Evolutionary conservation across 192 early-diverging fungal species (phyloP), one percentile per base, ranked within the genome.

Genomic region (Coemansia erecta): DNA sequence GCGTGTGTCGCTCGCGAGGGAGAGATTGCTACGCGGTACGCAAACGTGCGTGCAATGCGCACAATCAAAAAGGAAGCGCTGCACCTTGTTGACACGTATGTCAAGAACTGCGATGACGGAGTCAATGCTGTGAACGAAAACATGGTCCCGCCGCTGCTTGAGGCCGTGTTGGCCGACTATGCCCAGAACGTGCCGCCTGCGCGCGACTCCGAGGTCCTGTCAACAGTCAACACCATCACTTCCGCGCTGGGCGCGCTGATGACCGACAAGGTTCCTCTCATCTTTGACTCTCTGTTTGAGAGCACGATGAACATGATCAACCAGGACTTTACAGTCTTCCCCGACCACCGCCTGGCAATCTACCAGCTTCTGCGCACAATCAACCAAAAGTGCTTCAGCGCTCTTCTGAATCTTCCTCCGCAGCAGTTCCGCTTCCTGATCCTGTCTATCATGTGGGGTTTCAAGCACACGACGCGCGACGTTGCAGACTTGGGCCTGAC

Each of bases 291-390:
- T 2, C 91, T 97, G 47, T 99, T 99, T 64, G 94, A 95, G 72
- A 90, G 90, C 66, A 99, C 97, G 0, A 76, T 99, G 70, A 90
- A 91, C 80, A 99, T 99, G 97, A 99, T 99, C 76, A 98, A 93
- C 85, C 96, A 97, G 77, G 92, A 99, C 81, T 95, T 97, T 83
- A 84, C 92, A 21, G 94, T 96, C 66, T 96, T 88, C 76, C 97
- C 97, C 15, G 95, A 99, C 76, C 94, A 97, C 78, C 91, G 97
- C 56, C 84, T 90, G 62, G 92, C 90, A 10, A 95, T 99, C 73
- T 99, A 93, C 73, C 90, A 90, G 66, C 80, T 99, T 60, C 73
- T 99, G 55, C 86, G 90, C 49, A 90, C 92, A 10, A 96, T 99
- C 74, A 94, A 92, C 61, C 70, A 84, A 53, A 80, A 87, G 60